A percentile compares a stretch with the other conserved stretches of the same genome.
phyloP scores from a whole-genome alignment of 345 rosid species.

The Anastatica hierochuntica region DNA sequence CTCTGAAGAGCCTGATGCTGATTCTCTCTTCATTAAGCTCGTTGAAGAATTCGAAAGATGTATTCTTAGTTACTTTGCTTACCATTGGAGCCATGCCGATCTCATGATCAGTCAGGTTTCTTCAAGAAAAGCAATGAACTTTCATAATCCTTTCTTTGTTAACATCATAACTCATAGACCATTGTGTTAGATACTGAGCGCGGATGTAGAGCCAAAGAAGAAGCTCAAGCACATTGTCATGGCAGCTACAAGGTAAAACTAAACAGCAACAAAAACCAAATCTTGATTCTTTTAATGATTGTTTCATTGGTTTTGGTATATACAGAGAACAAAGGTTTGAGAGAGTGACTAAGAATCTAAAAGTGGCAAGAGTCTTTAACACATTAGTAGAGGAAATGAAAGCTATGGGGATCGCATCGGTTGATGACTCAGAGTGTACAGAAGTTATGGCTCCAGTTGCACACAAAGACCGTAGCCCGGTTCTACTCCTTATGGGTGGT shows the following conservation, averaged over 20 bases:
- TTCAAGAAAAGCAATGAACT: background rate
- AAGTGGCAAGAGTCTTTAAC: conserved; percentile 67
- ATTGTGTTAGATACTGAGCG: conserved; percentile 45
- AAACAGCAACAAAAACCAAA: background rate
- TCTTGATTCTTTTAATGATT: background rate
- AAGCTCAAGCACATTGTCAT: conserved; percentile 72
- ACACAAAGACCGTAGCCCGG: conserved; percentile 77
- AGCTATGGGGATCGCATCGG: conserved; percentile 59
- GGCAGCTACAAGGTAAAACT: conserved; percentile 70
- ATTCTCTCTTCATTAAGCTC: conserved; percentile 71
- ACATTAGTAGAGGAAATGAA: conserved; percentile 87
- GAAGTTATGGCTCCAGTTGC: conserved; percentile 94
- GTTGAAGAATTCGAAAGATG: conserved; percentile 89
- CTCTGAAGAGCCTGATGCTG: conserved; percentile 49
- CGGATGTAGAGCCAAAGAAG: conserved; percentile 62
- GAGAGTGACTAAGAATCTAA: conserved; percentile 61
- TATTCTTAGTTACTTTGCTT: conserved; percentile 84
- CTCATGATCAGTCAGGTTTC: conserved; percentile 72
- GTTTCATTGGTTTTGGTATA: conserved; percentile 9
- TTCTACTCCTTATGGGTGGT: conserved; percentile 92
- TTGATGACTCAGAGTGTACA: conserved; percentile 53
- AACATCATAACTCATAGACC: background rate
- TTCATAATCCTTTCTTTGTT: background rate
- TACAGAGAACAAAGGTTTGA: conserved; percentile 80
- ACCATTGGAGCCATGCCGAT: conserved; percentile 81